A percentile compares a stretch with the other conserved stretches of the same genome.
Evolutionary conservation across 352 stramenopile species (phyloP).

Genomic region (Globisporangium paroecandrum): DNA sequence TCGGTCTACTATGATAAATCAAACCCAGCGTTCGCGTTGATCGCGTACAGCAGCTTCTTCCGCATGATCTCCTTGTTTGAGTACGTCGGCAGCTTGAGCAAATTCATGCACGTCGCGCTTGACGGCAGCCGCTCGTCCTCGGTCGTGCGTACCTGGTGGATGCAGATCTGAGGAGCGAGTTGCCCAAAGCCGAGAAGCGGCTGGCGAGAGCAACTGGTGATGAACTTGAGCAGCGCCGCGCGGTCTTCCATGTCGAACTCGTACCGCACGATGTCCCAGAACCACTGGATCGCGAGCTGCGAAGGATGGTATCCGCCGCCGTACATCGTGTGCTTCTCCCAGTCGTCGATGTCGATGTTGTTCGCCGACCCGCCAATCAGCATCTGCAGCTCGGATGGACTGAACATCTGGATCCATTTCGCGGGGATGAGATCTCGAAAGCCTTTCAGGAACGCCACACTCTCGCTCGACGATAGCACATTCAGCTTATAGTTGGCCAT

Average conservation of each 20-base stretch:
- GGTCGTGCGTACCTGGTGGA: conserved; percentile 81
- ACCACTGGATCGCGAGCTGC: conserved; percentile 66
- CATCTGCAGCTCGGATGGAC: conserved; percentile 92
- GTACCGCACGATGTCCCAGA: conserved; percentile 68
- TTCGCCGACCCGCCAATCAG: conserved; percentile 85
- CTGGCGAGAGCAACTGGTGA: conserved; percentile 91
- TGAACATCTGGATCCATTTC: conserved; percentile 82
- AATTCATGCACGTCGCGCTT: conserved; percentile 96
- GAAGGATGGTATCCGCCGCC: conserved; percentile 93
- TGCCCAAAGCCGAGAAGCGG: conserved; percentile 93
- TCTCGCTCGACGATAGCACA: conserved; percentile 58
- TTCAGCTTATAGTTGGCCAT: conserved; percentile 98
- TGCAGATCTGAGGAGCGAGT: conserved; percentile 93
- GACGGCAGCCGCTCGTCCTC: conserved; percentile 72
- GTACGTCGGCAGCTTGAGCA: conserved; percentile 97
- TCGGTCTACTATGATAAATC: conserved; percentile 87
- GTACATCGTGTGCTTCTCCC: conserved; percentile 91
- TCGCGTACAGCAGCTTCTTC: conserved; percentile 95
- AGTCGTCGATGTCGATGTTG: conserved; percentile 95
- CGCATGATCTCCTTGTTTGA: conserved; percentile 92
- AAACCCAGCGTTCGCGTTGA: conserved; percentile 95
- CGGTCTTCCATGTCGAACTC: conserved; percentile 85
- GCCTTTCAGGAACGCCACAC: conserved; percentile 58
- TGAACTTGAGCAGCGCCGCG: conserved; percentile 93
- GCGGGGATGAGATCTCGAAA: conserved; percentile 76